Evolutionary conservation across 441 rosid genomes (phyloP).

Genomic region (Eruca vesicaria): DNA sequence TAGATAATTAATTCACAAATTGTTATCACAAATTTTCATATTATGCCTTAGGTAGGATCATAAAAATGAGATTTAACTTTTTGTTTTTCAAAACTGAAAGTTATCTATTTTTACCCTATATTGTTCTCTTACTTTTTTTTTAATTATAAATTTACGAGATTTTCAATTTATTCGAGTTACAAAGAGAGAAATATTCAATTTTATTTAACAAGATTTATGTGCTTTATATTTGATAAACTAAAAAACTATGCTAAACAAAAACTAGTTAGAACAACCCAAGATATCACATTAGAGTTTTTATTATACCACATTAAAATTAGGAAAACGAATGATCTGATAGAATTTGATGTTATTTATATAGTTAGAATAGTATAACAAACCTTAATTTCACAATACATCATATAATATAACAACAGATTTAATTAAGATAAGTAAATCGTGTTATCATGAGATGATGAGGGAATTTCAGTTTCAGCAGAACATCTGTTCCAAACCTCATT

Average conservation of each 20-base stretch:
- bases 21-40: not conserved
- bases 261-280: no score
- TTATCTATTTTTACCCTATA: not conserved
- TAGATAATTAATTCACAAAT: not conserved
- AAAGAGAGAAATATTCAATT: no score
- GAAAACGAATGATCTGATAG: no score
- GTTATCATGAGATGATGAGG: not conserved
- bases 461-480: no score
- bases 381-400: not conserved
- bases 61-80: not conserved
- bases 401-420: no score
- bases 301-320: not conserved
- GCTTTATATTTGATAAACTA: no score
- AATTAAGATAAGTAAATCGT: not conserved
- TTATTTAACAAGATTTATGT: no score
- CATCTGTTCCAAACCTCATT: not conserved
- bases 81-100: not conserved
- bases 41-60: not conserved
- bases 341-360: no score
- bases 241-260: no score
- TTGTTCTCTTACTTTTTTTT: not conserved
- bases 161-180: not conserved
- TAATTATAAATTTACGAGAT: not conserved
- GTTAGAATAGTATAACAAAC: not conserved
- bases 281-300: not conserved